Evolutionary conservation across 139 green algal genomes (phyloP), one percentile per base, ranked within the genome.

Genomic region (Zygnema circumcarinatum): DNA sequence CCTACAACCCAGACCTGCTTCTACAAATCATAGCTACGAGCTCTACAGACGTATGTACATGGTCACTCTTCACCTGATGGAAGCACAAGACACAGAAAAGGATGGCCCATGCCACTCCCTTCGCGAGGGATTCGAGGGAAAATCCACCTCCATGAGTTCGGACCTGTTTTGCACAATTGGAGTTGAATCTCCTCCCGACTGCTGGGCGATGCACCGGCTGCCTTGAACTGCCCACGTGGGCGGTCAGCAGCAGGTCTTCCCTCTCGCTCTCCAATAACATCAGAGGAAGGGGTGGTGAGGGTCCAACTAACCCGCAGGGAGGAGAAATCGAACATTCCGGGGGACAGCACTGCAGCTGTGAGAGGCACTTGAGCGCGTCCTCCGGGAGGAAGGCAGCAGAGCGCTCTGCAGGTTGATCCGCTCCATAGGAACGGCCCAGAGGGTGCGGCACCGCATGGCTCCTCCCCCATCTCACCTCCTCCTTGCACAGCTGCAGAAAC

Each of bases 271-370:
- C n/a, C n/a, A n/a, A 16, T 62, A 62, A 62, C 47, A 16, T 25
- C 47, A 62, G 47, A 16, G 16, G 47, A 62, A 16, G 47, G 47
- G 16, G 7, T 16, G 7, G 47, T 25, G 7, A 62, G 47, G 7
- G 7, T 7, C 47, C 47, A 62, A 62, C 47, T 62, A 16, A 62
- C 47, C 7, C 47, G 7, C 7, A 62, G 47, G 16, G 47, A 62
- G 16, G 42, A 68, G 33, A 86, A 80, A 35, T 86, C 7, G 38
- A 79, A 86, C 31, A 86, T 35, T 36, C 79, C 79, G 35, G 79
- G 79, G 20, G 32, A 62, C 25, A 86, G 74, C 16, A 86, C 31
- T 31, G 35, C 79, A 38, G 42, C 79, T 22, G 3, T 2, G n/a
- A 86, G 79, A 7, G 41, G 3, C 31, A 86, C 52, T 35, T 2